phyloP scores from a whole-genome alignment of 2,329 filamentous ascomycete genomes.

The Colletotrichum lini region DNA sequence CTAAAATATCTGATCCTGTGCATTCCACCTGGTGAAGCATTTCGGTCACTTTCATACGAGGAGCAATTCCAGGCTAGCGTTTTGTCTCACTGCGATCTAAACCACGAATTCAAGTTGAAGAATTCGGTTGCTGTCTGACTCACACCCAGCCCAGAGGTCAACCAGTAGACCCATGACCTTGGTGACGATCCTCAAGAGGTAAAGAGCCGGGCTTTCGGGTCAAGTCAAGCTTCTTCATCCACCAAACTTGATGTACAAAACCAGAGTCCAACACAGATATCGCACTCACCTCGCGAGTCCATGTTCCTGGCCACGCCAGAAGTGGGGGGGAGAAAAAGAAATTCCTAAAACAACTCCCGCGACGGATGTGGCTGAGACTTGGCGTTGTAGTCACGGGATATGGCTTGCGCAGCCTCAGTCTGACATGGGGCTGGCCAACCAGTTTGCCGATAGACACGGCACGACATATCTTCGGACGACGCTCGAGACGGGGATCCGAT shows the following conservation, averaged over 20 bases:
- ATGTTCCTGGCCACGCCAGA: neutral
- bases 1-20: conserved; percentile 2
- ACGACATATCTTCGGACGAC: neutral
- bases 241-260: neutral
- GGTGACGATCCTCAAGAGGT: conserved; percentile 23
- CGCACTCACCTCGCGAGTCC: neutral
- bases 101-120: conserved; percentile 23
- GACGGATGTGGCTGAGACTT: conserved; percentile 25
- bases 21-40: neutral
- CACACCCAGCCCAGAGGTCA: neutral
- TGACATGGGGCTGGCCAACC: neutral
- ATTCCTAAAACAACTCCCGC: neutral
- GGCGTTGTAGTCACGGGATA: conserved; percentile 28
- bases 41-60: neutral
- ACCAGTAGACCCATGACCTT: neutral
- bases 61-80: neutral
- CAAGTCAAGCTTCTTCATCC: neutral
- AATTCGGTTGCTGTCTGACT: conserved; percentile 22
- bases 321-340: too few species aligned
- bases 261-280: neutral
- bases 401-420: conserved; percentile 27
- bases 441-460: neutral
- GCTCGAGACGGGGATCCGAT: conserved; percentile 1
- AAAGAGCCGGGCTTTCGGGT: neutral
- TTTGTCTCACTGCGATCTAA: conserved; percentile 19